phyloP scores from a whole-genome alignment of 495 filamentous ascomycete species.

The Daldinia decipiens region DNA sequence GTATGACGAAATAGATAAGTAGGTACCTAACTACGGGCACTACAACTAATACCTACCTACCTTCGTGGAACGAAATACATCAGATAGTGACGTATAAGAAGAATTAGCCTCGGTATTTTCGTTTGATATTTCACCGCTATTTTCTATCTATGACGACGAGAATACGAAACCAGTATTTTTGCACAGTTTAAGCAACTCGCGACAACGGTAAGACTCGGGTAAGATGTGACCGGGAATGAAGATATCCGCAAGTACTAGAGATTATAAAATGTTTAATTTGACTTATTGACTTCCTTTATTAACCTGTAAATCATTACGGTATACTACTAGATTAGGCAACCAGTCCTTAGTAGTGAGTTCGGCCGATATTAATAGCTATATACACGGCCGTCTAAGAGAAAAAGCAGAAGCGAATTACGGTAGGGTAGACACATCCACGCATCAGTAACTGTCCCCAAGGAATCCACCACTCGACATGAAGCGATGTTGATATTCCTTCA shows the following conservation, averaged over 20 bases:
- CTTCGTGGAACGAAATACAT: not conserved
- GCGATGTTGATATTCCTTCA: constrained; percentile 76
- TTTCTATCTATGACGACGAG: constrained; percentile 23
- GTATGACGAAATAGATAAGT: constrained; percentile 23
- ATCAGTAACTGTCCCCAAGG: constrained; percentile 32
- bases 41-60: not conserved
- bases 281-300: not conserved
- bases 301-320: not conserved
- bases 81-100: constrained; percentile 13
- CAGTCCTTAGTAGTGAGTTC: not conserved
- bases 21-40: not conserved
- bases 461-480: constrained; percentile 74
- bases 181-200: not conserved
- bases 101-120: not conserved
- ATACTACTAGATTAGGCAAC: not conserved
- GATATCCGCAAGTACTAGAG: not conserved
- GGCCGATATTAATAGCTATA: not conserved
- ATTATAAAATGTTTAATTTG: not conserved
- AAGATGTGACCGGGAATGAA: not conserved
- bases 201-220: not conserved
- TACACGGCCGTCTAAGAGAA: not conserved
- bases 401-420: not conserved
- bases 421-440: not conserved
- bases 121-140: not conserved
- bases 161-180: not conserved